These are phyloP conservation scores for Sporothrix schenckii DNA, from an alignment of 2,329 filamentous ascomycete genomes.

Conservation along the genomic window DNA sequence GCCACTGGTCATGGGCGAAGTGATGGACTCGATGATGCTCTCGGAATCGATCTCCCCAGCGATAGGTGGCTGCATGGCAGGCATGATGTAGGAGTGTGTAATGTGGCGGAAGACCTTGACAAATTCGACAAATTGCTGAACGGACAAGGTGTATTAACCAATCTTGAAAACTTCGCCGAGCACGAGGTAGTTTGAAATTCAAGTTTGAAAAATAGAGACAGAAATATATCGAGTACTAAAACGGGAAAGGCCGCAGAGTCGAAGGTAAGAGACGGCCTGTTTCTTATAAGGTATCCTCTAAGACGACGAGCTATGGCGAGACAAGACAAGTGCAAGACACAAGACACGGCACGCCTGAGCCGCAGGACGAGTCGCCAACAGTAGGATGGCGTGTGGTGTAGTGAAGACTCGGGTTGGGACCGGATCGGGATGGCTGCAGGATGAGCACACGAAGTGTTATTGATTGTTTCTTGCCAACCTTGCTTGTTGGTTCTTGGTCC, in stretches of 20 bases:
- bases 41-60: constrained; percentile 41
- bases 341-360: constrained; percentile 20
- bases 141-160: not conserved
- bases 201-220: no score
- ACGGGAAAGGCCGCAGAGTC: not conserved
- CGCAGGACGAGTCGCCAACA: not conserved
- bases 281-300: constrained; percentile 5
- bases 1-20: constrained; percentile 45
- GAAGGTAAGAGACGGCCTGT: not conserved
- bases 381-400: not conserved
- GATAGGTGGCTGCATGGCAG: constrained; percentile 26
- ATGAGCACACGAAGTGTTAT: not conserved
- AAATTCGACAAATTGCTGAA: not conserved
- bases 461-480: not conserved
- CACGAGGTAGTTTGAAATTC: no score
- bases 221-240: no score
- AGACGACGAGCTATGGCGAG: not conserved
- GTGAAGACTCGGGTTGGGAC: not conserved
- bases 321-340: constrained; percentile 17
- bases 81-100: constrained; percentile 21
- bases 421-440: constrained; percentile 13
- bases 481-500: not conserved
- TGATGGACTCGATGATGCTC: constrained; percentile 44
- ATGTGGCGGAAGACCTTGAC: not conserved
- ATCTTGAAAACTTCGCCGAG: no score